Base-by-base conservation (phyloP, 768 basidiomycete genomes). In the Cubamyces sp. region DNA sequence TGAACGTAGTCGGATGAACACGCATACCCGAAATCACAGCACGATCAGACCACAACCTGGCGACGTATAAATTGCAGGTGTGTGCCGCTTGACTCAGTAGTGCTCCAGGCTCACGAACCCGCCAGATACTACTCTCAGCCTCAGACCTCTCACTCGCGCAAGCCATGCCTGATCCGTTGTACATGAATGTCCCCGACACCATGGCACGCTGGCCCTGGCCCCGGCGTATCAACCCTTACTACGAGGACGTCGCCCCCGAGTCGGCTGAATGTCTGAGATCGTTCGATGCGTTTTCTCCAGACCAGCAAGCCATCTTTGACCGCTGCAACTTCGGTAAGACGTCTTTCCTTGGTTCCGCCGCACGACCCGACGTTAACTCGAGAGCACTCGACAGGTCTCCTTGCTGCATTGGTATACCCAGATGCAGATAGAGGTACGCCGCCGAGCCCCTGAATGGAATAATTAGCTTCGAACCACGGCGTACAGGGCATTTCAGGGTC, bases 131-230 rank as follows among this genome's bases (percentile, higher is more conserved):
- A 9, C 14, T 15, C 30, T 8, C 34, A 52, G 34, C 18, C 5
- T 39, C 37, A 18, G 14, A 4, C 37, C 12, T 1, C n/a, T 5
- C 51, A 19, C n/a, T 5, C 34, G n/a, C 15, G n/a, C n/a, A 51
- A 9, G 21, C 3, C 11, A 42, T 59, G 37, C 41, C 39, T 34
- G 25, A 2, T 7, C 11, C 21, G 7, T 18, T 67, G 42, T n/a
- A 12, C 25, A 6, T 34, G 34, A 34, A 1, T 11, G 50, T 75
- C 42, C 74, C 74, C 9, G 71, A 74, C 43, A 68, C 64, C 7
- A 54, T 76, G 42, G 54, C 54, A 3, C 42, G 28, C 28, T 76
- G 75, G 74, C 74, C 74, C 0, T 74, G 69, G 72, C 67, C 62
- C 0, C 70, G 74, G 15, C 39, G 39, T 8, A 47, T 76, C 19